Evolutionary conservation across 192 early-diverging fungal genomes (phyloP).

Genomic region (Geranomyces variabilis): DNA sequence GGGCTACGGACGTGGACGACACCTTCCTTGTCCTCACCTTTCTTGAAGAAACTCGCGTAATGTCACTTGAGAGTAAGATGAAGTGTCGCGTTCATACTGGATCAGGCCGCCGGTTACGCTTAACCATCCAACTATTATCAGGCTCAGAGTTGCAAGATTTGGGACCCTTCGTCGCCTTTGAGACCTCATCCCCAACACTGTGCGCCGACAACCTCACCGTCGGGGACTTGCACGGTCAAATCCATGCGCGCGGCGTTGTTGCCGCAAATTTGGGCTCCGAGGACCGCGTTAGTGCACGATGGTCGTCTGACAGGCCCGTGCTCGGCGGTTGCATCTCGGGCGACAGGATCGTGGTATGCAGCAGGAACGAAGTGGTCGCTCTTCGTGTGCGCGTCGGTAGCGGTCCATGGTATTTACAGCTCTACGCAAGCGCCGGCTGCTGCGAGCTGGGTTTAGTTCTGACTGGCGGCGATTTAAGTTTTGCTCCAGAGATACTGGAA

Average conservation of each 20-base stretch:
- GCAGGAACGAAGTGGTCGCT: background rate
- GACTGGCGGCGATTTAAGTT: background rate
- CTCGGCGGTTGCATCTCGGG: background rate
- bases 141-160: background rate
- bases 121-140: too few species aligned
- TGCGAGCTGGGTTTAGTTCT: too few species aligned
- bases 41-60: slow-evolving; percentile 30
- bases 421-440: too few species aligned
- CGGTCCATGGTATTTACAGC: too few species aligned
- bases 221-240: slow-evolving; percentile 26
- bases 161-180: slow-evolving; percentile 3
- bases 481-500: background rate
- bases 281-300: background rate
- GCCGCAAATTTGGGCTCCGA: slow-evolving; percentile 1
- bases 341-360: background rate
- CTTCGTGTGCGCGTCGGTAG: background rate
- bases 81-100: too few species aligned
- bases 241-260: slow-evolving; percentile 27
- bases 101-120: too few species aligned
- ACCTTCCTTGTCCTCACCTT: slow-evolving; percentile 33
- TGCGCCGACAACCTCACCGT: background rate
- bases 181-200: background rate
- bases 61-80: slow-evolving; percentile 22
- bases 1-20: slow-evolving; percentile 18
- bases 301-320: background rate